A percentile compares a stretch with the other conserved stretches of the same genome.
Conservation (phyloP, 2,329 filamentous ascomycete genomes). For the Aspergillus sp. region DNA sequence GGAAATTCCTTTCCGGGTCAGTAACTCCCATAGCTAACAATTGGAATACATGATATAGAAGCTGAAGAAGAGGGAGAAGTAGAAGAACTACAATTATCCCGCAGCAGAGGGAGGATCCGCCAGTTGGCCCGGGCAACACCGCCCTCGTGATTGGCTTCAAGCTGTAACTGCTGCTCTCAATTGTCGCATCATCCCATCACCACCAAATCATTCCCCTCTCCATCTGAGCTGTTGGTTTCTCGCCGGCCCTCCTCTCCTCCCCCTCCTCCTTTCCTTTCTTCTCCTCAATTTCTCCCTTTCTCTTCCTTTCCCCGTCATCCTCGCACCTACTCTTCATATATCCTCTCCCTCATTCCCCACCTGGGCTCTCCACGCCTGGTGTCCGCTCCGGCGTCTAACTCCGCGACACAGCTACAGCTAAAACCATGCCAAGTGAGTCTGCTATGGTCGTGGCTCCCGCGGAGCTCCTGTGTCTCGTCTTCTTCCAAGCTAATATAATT, state of each 20-base stretch:
- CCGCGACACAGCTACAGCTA: constrained; percentile 28
- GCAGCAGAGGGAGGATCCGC: not conserved
- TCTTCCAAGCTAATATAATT: constrained; percentile 4
- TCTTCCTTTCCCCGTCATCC: constrained; percentile 3
- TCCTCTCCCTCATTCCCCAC: constrained; percentile 11
- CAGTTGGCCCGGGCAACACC: constrained; percentile 6
- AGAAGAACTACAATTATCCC: not conserved
- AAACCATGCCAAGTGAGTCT: constrained; percentile 42
- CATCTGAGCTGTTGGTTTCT: not conserved
- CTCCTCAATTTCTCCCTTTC: not conserved
- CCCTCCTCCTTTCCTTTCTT: not conserved
- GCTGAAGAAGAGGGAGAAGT: too few relatives aligned
- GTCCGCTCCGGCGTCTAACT: constrained; percentile 26
- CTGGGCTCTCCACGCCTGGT: constrained; percentile 32
- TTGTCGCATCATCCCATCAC: constrained; percentile 6
- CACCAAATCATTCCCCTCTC: not conserved
- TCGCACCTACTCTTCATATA: not conserved
- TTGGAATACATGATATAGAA: too few relatives aligned
- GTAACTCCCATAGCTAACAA: too few relatives aligned
- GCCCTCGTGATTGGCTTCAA: constrained; percentile 6
- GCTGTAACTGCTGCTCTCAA: not conserved
- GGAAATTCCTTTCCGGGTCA: too few relatives aligned
- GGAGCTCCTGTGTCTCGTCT: constrained; percentile 9
- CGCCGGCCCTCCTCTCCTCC: not conserved
- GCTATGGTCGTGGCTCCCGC: not conserved